phyloP scores from a whole-genome alignment of 1,139 yeast species.

The Yamadazyma siamensis region DNA sequence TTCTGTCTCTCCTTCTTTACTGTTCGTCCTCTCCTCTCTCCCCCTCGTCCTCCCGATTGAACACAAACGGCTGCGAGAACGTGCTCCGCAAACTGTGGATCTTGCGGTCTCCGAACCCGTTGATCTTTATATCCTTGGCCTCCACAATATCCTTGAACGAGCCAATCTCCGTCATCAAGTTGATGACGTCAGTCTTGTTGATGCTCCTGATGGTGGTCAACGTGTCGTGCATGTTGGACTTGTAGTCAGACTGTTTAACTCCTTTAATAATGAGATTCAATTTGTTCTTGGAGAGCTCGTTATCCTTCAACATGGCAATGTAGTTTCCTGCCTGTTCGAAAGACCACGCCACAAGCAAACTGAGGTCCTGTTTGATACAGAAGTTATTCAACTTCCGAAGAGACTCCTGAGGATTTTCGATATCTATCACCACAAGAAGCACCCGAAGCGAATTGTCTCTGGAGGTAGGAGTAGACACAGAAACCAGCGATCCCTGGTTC shows the following conservation, averaged over 20 bases:
- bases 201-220: slow-evolving; percentile 51
- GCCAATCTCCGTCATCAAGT: slow-evolving; percentile 51
- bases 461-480: slow-evolving; percentile 5
- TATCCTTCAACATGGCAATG: slow-evolving; percentile 49
- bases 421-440: slow-evolving; percentile 72
- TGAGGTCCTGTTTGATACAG: slow-evolving; percentile 66
- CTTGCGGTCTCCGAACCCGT: slow-evolving; percentile 59
- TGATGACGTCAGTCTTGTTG: slow-evolving; percentile 59
- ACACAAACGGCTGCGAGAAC: slow-evolving; percentile 52
- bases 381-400: slow-evolving; percentile 67
- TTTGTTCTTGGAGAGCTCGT: slow-evolving; percentile 33
- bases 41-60: slow-evolving; percentile 21
- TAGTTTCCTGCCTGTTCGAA: slow-evolving; percentile 86
- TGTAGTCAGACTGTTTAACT: slow-evolving; percentile 39
- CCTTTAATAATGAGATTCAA: slow-evolving; percentile 38
- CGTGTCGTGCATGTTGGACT: slow-evolving; percentile 48
- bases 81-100: slow-evolving; percentile 41
- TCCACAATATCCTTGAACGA: slow-evolving; percentile 48
- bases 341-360: slow-evolving; percentile 76
- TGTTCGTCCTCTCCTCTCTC: not conserved
- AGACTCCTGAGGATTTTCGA: slow-evolving; percentile 68
- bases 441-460: slow-evolving; percentile 52
- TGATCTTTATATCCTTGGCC: slow-evolving; percentile 28
- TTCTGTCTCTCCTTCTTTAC: too few species aligned
- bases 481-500: slow-evolving; percentile 27